phyloP scores from a whole-genome alignment of 2,329 filamentous ascomycete genomes.

The Rutstroemia sydowiana region DNA sequence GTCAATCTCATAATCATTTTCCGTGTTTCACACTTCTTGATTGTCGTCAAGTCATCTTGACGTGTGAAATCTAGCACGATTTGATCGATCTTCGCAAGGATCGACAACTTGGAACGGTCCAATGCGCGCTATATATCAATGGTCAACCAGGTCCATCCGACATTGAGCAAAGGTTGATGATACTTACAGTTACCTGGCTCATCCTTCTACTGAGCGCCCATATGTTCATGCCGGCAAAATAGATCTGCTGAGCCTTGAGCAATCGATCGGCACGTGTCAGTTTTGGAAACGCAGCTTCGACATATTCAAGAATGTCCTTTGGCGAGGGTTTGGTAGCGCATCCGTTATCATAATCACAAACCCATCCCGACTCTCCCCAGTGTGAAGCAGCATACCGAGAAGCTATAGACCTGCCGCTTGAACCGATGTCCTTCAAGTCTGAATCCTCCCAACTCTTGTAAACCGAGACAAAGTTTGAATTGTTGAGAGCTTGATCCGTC shows the following conservation, averaged over 20 bases:
- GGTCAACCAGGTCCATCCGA: neutral
- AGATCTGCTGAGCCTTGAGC: neutral
- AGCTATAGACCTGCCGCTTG: neutral
- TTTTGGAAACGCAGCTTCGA: neutral
- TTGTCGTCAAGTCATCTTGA: neutral
- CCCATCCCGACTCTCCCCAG: neutral
- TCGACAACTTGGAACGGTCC: neutral
- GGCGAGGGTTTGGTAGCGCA: neutral
- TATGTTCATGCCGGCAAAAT: neutral
- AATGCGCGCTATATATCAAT: neutral
- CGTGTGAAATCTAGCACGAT: slow-evolving; percentile 1
- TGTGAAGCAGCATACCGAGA: neutral
- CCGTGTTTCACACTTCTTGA: neutral
- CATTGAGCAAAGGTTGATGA: too few relatives aligned
- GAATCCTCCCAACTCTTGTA: neutral
- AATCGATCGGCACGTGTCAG: neutral
- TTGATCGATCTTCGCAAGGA: neutral
- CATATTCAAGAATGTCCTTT: neutral
- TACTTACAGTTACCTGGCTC: neutral
- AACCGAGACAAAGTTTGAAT: neutral
- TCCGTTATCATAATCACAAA: neutral
- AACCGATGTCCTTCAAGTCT: neutral
- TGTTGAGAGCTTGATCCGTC: neutral
- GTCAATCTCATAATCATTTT: neutral
- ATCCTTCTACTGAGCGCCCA: neutral